phyloP scores from a whole-genome alignment of 169 alveolate genomes.

The Cryptosporidium baileyi region DNA sequence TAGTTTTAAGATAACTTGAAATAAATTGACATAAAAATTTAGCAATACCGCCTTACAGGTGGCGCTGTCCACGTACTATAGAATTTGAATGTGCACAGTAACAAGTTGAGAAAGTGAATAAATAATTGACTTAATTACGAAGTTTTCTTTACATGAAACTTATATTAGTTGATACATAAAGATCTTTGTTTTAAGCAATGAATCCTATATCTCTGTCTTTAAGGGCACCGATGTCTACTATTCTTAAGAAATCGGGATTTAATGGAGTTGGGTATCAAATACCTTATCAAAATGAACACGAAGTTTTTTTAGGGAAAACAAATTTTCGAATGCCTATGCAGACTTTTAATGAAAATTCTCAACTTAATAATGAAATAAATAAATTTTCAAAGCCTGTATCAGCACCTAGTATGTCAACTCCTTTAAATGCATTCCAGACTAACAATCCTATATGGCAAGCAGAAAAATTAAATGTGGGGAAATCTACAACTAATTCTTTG shows the following conservation, averaged over 20 bases:
- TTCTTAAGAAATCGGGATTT: slow-evolving; percentile 18
- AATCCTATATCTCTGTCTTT: slow-evolving; percentile 13
- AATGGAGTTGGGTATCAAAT: slow-evolving; percentile 2
- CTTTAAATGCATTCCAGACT: slow-evolving; percentile 22
- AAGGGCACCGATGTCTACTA: slow-evolving; percentile 40
- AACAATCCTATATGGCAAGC: background rate
- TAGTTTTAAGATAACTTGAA: too few relatives aligned
- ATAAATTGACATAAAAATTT: too few relatives aligned
- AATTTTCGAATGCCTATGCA: background rate
- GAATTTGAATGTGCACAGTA: background rate
- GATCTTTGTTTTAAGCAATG: too few relatives aligned
- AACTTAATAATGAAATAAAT: background rate
- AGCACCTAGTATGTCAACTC: slow-evolving; percentile 55
- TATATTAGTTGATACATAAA: background rate
- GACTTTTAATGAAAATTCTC: background rate
- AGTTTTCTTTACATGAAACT: background rate
- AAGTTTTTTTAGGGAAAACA: background rate
- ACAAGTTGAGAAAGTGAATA: background rate
- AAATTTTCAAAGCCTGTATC: background rate
- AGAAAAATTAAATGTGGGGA: background rate
- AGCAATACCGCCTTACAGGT: slow-evolving; percentile 8
- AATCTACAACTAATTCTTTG: slow-evolving; percentile 26
- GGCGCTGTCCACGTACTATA: slow-evolving; percentile 69
- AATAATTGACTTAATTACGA: background rate
- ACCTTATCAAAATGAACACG: background rate